Base-by-base conservation (phyloP, 768 basidiomycete species). In the Tephrocybe sp. region DNA sequence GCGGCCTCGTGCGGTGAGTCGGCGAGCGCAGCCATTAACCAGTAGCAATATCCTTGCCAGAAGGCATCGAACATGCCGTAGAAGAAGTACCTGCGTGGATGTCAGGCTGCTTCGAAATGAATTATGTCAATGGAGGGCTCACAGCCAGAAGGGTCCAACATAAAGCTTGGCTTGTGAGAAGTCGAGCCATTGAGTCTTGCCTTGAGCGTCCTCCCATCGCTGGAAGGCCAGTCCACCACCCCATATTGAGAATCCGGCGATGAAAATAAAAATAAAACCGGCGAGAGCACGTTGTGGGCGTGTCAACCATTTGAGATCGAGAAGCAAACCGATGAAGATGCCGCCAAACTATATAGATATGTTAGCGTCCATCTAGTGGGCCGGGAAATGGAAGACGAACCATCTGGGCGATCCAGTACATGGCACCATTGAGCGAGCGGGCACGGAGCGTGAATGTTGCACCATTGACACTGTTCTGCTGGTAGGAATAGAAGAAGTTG, bases 331-430 rank as follows among this genome's bases (percentile, higher is more conserved):
- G 28, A 66, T 63, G 15, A 45, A 25, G 11, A 66, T 55, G 8
- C 65, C 65, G 24, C 64, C 62, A 40, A 65, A 54, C 65, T 66
- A 46, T 2, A 11, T 15, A 34, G 4, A 33, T 4, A 7, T 2
- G 25, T 47, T 39, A 45, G 18, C 12, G n/a, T 17, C 25, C 33
- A 48, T 20, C 15, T 20, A 34, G 3, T 14, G 32, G 28, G 28
- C 18, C 17, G 17, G 28, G n/a, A 39, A 28, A 15, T 20, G 21
- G 23, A 11, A 5, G 23, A 32, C 54, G 15, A 50, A 63, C 65
- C 64, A 66, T 66, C 42, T 66, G 65, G 10, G 65, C 63, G 30
- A 65, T 62, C 65, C 65, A 65, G 28, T 66, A 66, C 59, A 63
- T 63, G 4, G 65, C 63, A 20, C 63, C 65, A 20, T 66, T 66